Evolutionary conservation across 495 filamentous ascomycete species (phyloP).

Genomic region (Pyrenula aspistea): DNA sequence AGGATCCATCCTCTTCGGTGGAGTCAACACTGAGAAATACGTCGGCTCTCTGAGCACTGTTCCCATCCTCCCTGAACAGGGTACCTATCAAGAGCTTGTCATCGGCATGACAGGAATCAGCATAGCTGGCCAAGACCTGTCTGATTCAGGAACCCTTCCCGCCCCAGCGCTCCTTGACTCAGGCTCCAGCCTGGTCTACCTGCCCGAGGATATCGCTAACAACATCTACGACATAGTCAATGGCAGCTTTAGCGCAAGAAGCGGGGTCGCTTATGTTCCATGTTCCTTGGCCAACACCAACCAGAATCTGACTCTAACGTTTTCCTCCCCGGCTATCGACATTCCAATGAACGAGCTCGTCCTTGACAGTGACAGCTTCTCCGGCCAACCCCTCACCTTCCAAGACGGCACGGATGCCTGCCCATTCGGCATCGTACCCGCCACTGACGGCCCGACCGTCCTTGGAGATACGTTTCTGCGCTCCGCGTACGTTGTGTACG

Average conservation of each 20-base stretch:
- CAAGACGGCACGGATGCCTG: constrained; percentile 51
- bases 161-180: constrained; percentile 73
- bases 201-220: constrained; percentile 56
- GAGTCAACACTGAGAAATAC: constrained; percentile 76
- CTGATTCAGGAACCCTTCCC: constrained; percentile 40
- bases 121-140: constrained; percentile 31
- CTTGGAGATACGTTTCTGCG: constrained; percentile 91
- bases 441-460: constrained; percentile 47
- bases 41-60: constrained; percentile 58
- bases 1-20: constrained; percentile 84
- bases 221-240: constrained; percentile 51
- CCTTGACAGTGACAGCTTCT: constrained; percentile 40
- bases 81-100: constrained; percentile 60
- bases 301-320: constrained; percentile 55
- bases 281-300: constrained; percentile 53
- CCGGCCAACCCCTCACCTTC: constrained; percentile 39
- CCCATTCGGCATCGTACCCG: constrained; percentile 65
- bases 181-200: constrained; percentile 81
- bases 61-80: constrained; percentile 52
- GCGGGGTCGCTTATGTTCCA: constrained; percentile 48
- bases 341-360: constrained; percentile 71
- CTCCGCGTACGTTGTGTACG: constrained; percentile 86
- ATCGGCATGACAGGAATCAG: constrained; percentile 63
- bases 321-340: constrained; percentile 52
- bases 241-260: constrained; percentile 45